Evolutionary conservation across 108 stramenopile genomes (phyloP).

Genomic region (Fragilaria radians): DNA sequence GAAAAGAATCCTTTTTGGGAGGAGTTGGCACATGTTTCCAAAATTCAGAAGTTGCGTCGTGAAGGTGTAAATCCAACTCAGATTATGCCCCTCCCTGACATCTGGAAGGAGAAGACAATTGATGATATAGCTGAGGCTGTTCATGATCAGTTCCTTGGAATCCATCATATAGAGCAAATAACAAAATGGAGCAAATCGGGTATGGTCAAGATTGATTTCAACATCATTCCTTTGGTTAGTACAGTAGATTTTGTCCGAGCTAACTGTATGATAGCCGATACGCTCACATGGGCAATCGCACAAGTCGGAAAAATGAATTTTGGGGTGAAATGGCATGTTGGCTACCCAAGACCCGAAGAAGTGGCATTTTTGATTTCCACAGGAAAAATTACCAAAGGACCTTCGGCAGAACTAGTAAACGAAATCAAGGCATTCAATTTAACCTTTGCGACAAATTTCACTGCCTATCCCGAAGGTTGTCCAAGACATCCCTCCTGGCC

Average conservation of each 20-base stretch:
- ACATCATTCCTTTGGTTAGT: background rate
- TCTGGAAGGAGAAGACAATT: background rate
- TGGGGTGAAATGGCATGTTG: background rate
- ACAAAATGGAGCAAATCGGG: background rate
- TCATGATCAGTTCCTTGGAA: background rate
- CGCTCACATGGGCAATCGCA: background rate
- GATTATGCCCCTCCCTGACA: background rate
- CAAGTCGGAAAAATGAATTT: background rate
- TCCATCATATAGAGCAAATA: background rate
- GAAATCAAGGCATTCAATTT: background rate
- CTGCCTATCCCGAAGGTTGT: background rate
- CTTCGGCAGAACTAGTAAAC: background rate
- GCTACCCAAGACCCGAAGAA: background rate
- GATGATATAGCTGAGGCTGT: background rate
- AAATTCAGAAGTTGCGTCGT: background rate
- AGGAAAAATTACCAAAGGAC: background rate
- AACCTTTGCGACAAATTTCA: background rate
- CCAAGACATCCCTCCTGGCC: background rate
- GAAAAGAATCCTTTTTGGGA: background rate
- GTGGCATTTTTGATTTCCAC: too few relatives aligned
- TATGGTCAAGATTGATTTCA: background rate
- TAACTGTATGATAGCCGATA: background rate
- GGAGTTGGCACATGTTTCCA: background rate
- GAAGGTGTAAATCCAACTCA: background rate
- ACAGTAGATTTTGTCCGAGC: background rate